phyloP scores from a whole-genome alignment of 192 early-diverging fungal species.

The Rhizophagus prolifer region DNA sequence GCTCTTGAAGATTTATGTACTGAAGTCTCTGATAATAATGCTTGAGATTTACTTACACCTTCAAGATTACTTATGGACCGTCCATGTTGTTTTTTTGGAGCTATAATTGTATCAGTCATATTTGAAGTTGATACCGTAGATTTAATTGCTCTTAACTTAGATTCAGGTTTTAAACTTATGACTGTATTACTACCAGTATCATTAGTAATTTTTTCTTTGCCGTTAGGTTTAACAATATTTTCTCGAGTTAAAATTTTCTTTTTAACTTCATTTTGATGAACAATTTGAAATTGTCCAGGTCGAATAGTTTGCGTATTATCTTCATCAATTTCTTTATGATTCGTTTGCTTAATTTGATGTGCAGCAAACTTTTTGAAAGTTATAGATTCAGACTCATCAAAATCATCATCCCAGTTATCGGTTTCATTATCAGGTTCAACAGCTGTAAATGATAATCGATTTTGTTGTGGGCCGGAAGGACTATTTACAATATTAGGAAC shows the following conservation, averaged over 20 bases:
- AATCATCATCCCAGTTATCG: conserved; percentile 47
- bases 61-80: neutral
- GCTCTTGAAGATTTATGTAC: neutral
- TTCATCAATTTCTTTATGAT: conserved; percentile 31
- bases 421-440: conserved; percentile 30
- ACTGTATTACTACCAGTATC: neutral
- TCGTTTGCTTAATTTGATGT: conserved; percentile 31
- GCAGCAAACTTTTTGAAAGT: conserved; percentile 33
- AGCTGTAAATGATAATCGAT: conserved; percentile 8
- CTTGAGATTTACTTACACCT: neutral
- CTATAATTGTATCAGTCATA: neutral
- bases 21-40: neutral
- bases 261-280: neutral
- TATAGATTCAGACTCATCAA: conserved; percentile 39
- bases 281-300: neutral
- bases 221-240: neutral
- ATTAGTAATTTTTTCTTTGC: neutral
- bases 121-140: neutral
- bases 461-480: neutral
- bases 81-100: neutral
- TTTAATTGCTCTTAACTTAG: neutral
- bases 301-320: conserved; percentile 1
- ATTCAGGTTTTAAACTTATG: neutral
- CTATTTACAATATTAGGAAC: neutral
- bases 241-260: neutral